phyloP scores from a whole-genome alignment of 164 flowering plant genomes.

The Cinnamomum chago region DNA sequence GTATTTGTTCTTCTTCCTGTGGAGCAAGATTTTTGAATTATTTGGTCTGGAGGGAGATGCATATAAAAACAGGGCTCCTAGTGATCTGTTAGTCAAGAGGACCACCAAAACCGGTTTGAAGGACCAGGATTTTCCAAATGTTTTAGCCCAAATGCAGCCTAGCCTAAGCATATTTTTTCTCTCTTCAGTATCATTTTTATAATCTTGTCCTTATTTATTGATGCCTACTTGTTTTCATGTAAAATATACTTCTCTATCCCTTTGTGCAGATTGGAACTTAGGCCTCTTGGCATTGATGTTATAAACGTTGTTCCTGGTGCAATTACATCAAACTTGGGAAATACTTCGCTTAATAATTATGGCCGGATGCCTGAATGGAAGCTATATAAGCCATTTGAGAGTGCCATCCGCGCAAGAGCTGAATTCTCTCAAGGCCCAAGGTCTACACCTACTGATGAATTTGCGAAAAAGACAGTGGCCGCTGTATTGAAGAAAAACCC shows the following conservation, averaged over 20 bases:
- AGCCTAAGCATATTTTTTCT: background rate
- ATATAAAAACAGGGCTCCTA: background rate
- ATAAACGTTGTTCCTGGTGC: slow-evolving; percentile 82
- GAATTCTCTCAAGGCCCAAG: slow-evolving; percentile 42
- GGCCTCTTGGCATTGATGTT: slow-evolving; percentile 66
- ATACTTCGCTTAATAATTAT: slow-evolving; percentile 44
- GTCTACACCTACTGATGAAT: slow-evolving; percentile 66
- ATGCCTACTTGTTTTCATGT: background rate
- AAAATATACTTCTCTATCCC: background rate
- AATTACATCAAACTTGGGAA: slow-evolving; percentile 62
- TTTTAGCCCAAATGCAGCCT: background rate
- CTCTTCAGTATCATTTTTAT: background rate
- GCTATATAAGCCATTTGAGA: slow-evolving; percentile 61
- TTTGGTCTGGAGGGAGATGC: background rate
- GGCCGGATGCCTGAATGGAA: slow-evolving; percentile 76
- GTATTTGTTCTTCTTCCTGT: background rate
- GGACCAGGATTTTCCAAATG: background rate
- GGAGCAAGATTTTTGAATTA: background rate
- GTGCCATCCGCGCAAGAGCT: slow-evolving; percentile 52
- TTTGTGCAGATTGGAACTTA: slow-evolving; percentile 69
- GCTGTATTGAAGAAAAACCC: slow-evolving; percentile 62
- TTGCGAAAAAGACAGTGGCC: slow-evolving; percentile 70
- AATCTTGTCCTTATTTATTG: background rate
- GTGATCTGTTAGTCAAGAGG: background rate
- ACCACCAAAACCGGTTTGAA: background rate